Conservation (phyloP, 257 asterid species). For the Solanum stenotomum region DNA sequence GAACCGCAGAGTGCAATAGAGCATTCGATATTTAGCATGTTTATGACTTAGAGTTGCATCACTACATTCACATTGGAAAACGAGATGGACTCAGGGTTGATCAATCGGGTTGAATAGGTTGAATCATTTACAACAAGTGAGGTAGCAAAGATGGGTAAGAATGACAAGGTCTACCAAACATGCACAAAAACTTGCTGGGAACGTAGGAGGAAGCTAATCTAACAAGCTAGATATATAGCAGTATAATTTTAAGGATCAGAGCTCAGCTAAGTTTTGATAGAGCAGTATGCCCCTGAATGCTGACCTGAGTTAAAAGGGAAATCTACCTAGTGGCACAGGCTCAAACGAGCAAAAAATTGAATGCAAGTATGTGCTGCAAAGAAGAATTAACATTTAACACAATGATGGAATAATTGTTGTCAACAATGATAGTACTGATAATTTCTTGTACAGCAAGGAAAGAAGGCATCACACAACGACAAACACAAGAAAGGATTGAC, state of each 20-base stretch:
- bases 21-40: neutral
- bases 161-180: neutral
- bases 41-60: neutral
- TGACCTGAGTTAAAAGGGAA: neutral
- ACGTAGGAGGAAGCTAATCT: neutral
- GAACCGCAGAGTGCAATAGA: neutral
- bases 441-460: neutral
- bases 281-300: neutral
- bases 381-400: neutral
- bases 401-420: neutral
- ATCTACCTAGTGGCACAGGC: neutral
- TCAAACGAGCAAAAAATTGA: neutral
- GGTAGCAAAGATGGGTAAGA: neutral
- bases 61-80: neutral
- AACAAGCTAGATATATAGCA: neutral
- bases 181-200: neutral
- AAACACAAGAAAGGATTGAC: neutral
- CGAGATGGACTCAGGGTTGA: neutral
- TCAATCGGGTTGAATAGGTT: neutral
- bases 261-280: neutral
- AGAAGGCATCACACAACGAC: neutral
- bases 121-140: neutral
- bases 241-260: neutral
- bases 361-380: neutral
- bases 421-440: neutral